Percentiles rank a stretch among this genome's conserved stretches.
phyloP scores from a whole-genome alignment of 2,329 filamentous ascomycete species.

The Aspergillus costaricaensis region DNA sequence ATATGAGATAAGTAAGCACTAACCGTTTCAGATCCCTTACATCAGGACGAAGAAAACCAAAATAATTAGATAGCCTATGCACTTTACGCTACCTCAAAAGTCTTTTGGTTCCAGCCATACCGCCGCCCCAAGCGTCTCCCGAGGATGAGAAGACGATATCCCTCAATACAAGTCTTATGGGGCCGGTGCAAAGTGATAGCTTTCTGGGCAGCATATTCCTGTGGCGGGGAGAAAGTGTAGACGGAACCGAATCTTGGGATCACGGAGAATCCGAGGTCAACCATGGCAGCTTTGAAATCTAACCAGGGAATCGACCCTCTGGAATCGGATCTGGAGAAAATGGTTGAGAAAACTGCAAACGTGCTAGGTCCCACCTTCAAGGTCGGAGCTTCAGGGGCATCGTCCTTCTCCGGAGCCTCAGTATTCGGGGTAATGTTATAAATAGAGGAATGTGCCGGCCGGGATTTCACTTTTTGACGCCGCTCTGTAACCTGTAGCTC shows the following conservation, averaged over 20 bases:
- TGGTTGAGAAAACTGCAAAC: conserved; percentile 40
- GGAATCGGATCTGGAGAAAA: conserved; percentile 27
- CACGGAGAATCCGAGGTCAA: conserved; percentile 46
- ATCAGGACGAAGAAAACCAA: too few relatives aligned
- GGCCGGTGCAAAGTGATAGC: conserved; percentile 14
- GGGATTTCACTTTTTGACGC: conserved; percentile 49
- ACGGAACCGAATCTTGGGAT: conserved; percentile 46
- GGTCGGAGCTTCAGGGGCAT: conserved; percentile 9
- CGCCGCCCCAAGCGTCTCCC: not conserved
- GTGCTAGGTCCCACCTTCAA: conserved; percentile 46
- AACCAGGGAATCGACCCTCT: conserved; percentile 26
- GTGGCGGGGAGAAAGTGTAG: conserved; percentile 33
- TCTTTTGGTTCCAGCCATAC: not conserved
- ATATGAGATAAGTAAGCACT: too few relatives aligned
- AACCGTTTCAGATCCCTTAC: too few relatives aligned
- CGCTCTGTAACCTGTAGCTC: too few relatives aligned
- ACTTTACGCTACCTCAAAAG: not conserved
- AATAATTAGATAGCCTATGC: too few relatives aligned
- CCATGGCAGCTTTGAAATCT: conserved; percentile 47
- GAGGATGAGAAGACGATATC: conserved; percentile 11
- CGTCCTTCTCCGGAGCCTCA: not conserved
- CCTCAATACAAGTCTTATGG: conserved; percentile 10
- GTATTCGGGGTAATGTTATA: too few relatives aligned
- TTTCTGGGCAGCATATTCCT: not conserved
- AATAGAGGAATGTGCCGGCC: conserved; percentile 38